phyloP scores from a whole-genome alignment of 139 green algal genomes.

The Tetradesmus obliquus region DNA sequence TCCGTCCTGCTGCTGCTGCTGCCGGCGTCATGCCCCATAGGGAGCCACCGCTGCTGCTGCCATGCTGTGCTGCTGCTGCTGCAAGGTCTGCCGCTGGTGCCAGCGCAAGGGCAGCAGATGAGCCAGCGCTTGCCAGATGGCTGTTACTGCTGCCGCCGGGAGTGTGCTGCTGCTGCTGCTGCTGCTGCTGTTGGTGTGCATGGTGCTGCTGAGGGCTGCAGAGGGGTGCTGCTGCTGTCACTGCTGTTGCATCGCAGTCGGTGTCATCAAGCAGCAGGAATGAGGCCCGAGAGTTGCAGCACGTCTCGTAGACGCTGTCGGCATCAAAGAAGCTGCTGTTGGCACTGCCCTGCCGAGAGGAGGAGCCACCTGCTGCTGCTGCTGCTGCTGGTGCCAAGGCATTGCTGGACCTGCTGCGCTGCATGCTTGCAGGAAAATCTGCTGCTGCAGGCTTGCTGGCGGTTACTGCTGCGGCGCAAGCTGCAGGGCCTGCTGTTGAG shows the following conservation, averaged over 20 bases:
- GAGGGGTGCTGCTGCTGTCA: neutral
- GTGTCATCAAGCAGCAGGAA: conserved; percentile 35
- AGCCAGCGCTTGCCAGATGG: neutral
- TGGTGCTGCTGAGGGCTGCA: conserved; percentile 13
- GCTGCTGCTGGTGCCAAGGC: neutral
- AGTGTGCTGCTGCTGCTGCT: neutral
- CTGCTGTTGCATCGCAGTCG: neutral
- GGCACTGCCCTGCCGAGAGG: neutral
- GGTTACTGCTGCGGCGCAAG: neutral
- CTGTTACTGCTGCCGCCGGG: neutral
- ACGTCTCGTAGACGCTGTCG: neutral
- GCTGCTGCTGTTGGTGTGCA: neutral
- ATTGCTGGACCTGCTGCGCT: neutral
- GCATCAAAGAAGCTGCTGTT: conserved; percentile 28
- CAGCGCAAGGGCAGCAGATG: neutral
- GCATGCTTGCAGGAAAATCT: neutral
- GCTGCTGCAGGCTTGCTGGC: conserved; percentile 7
- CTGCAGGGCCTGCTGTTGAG: neutral
- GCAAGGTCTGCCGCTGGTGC: neutral
- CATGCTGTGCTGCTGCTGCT: neutral
- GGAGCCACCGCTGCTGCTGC: neutral
- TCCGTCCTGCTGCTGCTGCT: neutral
- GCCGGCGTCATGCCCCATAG: neutral
- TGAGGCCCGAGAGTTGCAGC: conserved; percentile 9
- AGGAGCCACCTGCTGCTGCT: neutral